Percentiles rank a stretch among this genome's conserved stretches.
Conservation (phyloP, 1,284 basidiomycete species). For the Rhodotorula glutinis region DNA sequence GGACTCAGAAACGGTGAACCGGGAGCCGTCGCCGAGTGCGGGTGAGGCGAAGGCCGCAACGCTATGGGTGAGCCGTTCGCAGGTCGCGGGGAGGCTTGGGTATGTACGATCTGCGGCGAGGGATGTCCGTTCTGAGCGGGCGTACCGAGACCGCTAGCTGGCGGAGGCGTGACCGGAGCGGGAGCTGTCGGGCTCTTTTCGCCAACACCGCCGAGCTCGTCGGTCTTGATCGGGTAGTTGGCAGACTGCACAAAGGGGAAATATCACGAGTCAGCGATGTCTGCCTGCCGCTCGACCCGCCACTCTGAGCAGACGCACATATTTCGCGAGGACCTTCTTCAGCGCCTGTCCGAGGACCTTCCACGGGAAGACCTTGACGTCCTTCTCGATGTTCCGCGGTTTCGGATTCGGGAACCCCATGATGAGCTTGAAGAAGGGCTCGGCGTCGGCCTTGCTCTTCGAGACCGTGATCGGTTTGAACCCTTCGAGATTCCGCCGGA, state of each 20-base stretch:
- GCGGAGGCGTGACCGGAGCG: background rate
- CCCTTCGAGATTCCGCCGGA: constrained; percentile 87
- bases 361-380: constrained; percentile 98
- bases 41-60: background rate
- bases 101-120: background rate
- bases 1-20: background rate
- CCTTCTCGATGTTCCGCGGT: constrained; percentile 95
- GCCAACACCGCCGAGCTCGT: background rate
- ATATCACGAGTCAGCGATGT: background rate
- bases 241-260: constrained; percentile 30
- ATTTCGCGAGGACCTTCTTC: constrained; percentile 88
- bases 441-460: constrained; percentile 74
- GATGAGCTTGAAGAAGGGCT: constrained; percentile 85
- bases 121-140: background rate
- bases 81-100: background rate
- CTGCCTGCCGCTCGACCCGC: background rate
- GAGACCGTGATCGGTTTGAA: constrained; percentile 86
- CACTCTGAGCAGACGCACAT: constrained; percentile 17
- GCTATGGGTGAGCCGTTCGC: background rate
- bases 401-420: constrained; percentile 94
- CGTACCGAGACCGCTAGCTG: background rate
- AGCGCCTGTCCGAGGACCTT: constrained; percentile 71
- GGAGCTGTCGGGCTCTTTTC: background rate
- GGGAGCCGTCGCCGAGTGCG: background rate
- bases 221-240: constrained; percentile 27